Conservation (phyloP, 2,329 filamentous ascomycete genomes). For the Neonectria magnoliae region DNA sequence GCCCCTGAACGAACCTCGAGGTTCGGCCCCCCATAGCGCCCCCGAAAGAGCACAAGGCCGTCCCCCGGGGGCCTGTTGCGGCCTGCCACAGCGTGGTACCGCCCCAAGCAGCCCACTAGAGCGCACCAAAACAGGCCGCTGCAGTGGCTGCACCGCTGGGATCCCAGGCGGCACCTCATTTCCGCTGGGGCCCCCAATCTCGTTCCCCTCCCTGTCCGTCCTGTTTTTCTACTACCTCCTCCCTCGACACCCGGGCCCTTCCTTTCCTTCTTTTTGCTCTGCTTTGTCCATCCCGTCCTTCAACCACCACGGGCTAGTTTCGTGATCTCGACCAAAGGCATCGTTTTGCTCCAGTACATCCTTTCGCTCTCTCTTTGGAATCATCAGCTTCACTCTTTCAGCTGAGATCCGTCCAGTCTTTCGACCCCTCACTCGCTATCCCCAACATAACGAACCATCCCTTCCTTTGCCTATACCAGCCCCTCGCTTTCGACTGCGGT, state of each 20-base stretch:
- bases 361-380: constrained; percentile 45
- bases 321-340: constrained; percentile 39
- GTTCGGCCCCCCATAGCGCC: constrained; percentile 10
- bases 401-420: constrained; percentile 53
- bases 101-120: constrained; percentile 12
- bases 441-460: constrained; percentile 21
- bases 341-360: constrained; percentile 40
- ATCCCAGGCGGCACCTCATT: constrained; percentile 33
- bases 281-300: constrained; percentile 37
- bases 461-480: constrained; percentile 36
- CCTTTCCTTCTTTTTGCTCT: constrained; percentile 32
- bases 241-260: constrained; percentile 28
- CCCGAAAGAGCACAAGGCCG: constrained; percentile 18
- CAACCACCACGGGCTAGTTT: constrained; percentile 41
- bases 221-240: constrained; percentile 30
- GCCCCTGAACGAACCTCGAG: constrained; percentile 36
- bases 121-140: constrained; percentile 4
- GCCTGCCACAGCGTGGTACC: constrained; percentile 8
- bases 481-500: constrained; percentile 32
- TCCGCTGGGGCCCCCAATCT: constrained; percentile 31
- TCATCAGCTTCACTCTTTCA: constrained; percentile 57
- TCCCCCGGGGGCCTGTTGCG: neutral
- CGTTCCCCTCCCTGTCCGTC: constrained; percentile 23
- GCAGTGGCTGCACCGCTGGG: constrained; percentile 23
- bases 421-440: constrained; percentile 29